Percentiles rank a stretch among this genome's conserved stretches.
phyloP scores from a whole-genome alignment of 1,284 basidiomycete species.

The Apiotrichum brassicae region DNA sequence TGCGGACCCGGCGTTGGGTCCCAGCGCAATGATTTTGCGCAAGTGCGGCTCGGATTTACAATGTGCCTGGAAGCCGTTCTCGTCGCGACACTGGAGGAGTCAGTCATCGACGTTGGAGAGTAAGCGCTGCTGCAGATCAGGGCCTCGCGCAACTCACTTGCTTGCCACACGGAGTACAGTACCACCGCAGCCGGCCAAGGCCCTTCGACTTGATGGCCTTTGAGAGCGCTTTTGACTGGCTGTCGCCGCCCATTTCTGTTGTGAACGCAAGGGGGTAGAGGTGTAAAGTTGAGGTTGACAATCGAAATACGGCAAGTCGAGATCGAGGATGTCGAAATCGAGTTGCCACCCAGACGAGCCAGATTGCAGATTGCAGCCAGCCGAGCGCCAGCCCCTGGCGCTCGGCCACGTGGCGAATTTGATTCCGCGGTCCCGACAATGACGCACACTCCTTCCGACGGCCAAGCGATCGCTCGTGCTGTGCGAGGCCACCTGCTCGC shows the following conservation, averaged over 20 bases:
- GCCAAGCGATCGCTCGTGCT: too few relatives aligned
- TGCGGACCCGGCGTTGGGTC: conserved; percentile 82
- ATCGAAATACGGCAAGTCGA: too few relatives aligned
- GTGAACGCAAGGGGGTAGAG: conserved; percentile 6
- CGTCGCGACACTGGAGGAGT: conserved; percentile 63
- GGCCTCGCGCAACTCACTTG: too few relatives aligned
- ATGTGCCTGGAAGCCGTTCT: conserved; percentile 73
- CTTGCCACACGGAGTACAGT: conserved; percentile 94
- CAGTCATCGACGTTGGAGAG: neutral
- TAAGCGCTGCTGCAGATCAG: too few relatives aligned
- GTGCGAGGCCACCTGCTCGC: too few relatives aligned
- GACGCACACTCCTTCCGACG: too few relatives aligned
- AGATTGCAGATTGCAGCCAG: too few relatives aligned
- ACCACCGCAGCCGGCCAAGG: conserved; percentile 86
- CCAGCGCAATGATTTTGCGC: conserved; percentile 91
- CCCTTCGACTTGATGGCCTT: conserved; percentile 97
- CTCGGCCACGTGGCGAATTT: too few relatives aligned
- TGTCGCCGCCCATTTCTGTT: conserved; percentile 55
- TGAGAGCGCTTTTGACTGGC: conserved; percentile 81
- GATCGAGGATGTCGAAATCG: too few relatives aligned
- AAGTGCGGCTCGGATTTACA: conserved; percentile 56
- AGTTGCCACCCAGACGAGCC: too few relatives aligned
- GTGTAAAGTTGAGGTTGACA: neutral
- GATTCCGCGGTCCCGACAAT: too few relatives aligned
- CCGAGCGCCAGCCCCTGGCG: too few relatives aligned